Percentiles rank a stretch among this genome's conserved stretches.
phyloP scores from a whole-genome alignment of 78 protist genomes.

The Protostelium mycophagum region DNA sequence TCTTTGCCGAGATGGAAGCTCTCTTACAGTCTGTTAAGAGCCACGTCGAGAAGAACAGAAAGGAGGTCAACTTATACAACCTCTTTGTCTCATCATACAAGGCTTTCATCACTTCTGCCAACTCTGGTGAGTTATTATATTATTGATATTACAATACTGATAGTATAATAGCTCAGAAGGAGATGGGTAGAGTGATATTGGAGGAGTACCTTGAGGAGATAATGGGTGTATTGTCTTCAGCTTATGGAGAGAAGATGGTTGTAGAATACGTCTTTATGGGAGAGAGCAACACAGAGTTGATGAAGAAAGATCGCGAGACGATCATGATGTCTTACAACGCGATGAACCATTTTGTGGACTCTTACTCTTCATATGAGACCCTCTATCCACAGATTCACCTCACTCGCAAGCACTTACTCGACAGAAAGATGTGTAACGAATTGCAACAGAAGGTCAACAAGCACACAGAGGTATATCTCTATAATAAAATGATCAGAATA shows the following conservation, averaged over 20 bases:
- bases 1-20: not conserved
- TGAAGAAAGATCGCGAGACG: not conserved
- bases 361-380: not conserved
- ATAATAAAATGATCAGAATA: too few species aligned
- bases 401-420: not conserved
- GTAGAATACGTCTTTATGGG: not conserved
- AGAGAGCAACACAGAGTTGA: not conserved
- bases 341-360: not conserved
- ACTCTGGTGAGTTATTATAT: not conserved
- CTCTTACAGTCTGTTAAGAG: not conserved
- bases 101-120: not conserved
- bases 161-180: not conserved
- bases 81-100: not conserved
- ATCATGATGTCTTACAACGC: not conserved
- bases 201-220: not conserved
- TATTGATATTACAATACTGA: not conserved
- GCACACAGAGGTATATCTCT: too few species aligned
- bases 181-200: not conserved
- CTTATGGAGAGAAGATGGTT: not conserved
- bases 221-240: not conserved
- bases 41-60: not conserved
- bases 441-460: not conserved
- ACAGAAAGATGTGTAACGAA: not conserved
- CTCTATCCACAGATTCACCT: not conserved
- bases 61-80: not conserved